These are phyloP conservation scores for Aaosphaeria arxii DNA, from an alignment of 2,329 filamentous ascomycete genomes.

Conservation along the genomic window DNA sequence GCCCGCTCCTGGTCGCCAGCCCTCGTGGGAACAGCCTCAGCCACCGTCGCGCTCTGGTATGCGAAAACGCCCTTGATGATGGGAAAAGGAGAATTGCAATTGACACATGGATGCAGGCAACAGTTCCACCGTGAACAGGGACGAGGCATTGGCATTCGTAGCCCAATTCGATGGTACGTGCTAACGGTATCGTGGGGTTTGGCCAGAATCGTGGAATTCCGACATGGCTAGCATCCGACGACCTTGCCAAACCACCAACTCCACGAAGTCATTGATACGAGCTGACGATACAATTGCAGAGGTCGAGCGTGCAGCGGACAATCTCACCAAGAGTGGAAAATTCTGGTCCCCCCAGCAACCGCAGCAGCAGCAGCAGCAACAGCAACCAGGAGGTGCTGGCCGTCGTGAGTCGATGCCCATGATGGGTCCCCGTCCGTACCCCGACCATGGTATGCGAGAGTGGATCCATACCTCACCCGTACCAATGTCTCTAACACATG, in stretches of 20 bases:
- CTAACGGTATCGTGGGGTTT: background rate
- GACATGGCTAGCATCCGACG: no score
- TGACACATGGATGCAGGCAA: conserved; percentile 55
- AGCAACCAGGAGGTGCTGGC: conserved; percentile 33
- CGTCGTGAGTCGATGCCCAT: conserved; percentile 80
- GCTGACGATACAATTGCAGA: conserved; percentile 53
- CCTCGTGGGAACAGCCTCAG: conserved; percentile 70
- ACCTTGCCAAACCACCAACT: no score
- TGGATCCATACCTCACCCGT: background rate
- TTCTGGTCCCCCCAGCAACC: conserved; percentile 43
- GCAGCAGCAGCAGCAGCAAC: conserved; percentile 30
- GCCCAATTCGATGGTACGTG: conserved; percentile 86
- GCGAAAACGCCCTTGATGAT: conserved; percentile 13
- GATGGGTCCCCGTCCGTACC: conserved; percentile 55
- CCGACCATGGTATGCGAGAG: conserved; percentile 55
- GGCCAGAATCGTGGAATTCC: background rate
- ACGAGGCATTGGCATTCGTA: conserved; percentile 75
- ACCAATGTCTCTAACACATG: background rate
- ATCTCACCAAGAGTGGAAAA: conserved; percentile 95
- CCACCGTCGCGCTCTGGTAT: conserved; percentile 71
- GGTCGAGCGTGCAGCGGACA: conserved; percentile 93
- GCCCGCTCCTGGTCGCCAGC: conserved; percentile 60
- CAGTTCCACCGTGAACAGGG: conserved; percentile 63
- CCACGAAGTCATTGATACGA: background rate
- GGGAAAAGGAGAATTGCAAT: conserved; percentile 18